Base-by-base conservation (phyloP, 768 basidiomycete genomes). In the Collybia mongolica region DNA sequence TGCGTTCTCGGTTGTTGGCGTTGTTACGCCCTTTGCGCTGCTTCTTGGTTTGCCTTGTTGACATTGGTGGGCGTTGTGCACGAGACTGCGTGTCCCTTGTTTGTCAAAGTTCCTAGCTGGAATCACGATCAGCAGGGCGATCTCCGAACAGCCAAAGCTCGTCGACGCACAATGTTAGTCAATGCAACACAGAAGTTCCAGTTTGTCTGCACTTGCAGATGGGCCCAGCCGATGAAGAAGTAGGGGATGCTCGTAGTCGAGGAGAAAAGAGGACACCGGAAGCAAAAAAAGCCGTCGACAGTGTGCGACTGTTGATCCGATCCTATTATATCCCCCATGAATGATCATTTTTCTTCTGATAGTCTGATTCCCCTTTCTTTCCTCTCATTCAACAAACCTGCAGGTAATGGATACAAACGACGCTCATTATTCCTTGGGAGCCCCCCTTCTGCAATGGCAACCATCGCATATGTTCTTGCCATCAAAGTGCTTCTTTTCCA, bases 1-100 rank as follows among this genome's bases (percentile, higher is more conserved):
- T 84, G 50, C 83, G 80, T 65, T 84, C 82, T 58, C 85, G 77
- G 65, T 72, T 78, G 56, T 73, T 76, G 56, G 69, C 64, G 65
- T 76, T 75, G 63, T 65, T 72, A 49, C 81, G 81, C 18, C 73
- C 75, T 62, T 81, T 83, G 57, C 81, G 75, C 62, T 66, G 64
- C 48, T 83, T 84, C 69, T 82, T 83, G 68, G 75, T 82, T 75
- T 78, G 81, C 54, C 80, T 72, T 70, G 80, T 72, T 72, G 82
- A 77, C 81, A 79, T 81, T 43, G 51, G 56, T 60, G 55, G 56
- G 58, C 54, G 58, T 29, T 22, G 17, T 7, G 43, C 51, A 53
- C 51, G 45, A 45, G 39, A 41, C 57, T 43, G 32, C 47, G 48
- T 26, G 53, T 52, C 55, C 55, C 51, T 59, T 52, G 55, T 59